A percentile compares a stretch with the other conserved stretches of the same genome.
Conservation (phyloP, 2,329 filamentous ascomycete genomes). For the Septoria petroselini region DNA sequence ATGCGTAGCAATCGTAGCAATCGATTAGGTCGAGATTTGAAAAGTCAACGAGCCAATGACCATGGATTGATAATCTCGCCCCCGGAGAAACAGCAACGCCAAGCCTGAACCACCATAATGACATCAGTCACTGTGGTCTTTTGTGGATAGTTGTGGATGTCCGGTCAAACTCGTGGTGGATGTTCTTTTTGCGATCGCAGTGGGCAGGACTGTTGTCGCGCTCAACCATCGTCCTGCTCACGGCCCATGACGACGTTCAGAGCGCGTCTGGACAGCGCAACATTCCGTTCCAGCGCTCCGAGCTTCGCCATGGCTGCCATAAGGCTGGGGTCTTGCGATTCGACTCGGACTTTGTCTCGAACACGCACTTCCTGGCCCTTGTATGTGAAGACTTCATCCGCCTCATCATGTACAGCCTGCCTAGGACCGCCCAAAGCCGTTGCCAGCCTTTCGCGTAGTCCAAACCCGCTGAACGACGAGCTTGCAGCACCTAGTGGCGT, state of each 20-base stretch:
- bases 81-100: constrained; percentile 1
- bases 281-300: constrained; percentile 69
- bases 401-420: constrained; percentile 57
- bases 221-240: constrained; percentile 42
- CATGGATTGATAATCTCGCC: constrained; percentile 18
- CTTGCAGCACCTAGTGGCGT: constrained; percentile 30
- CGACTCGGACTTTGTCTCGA: constrained; percentile 82
- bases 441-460: constrained; percentile 55
- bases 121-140: too few species aligned
- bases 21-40: background rate
- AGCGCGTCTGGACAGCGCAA: constrained; percentile 67
- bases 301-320: constrained; percentile 82
- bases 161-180: too few species aligned
- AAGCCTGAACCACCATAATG: background rate
- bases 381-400: constrained; percentile 71
- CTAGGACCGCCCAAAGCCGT: constrained; percentile 45
- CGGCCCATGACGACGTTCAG: constrained; percentile 75
- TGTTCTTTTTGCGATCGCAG: too few species aligned
- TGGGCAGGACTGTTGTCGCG: background rate
- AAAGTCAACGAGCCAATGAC: constrained; percentile 17
- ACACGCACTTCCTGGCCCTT: constrained; percentile 72
- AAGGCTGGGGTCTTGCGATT: constrained; percentile 82
- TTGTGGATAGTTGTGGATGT: too few species aligned
- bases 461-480: constrained; percentile 53
- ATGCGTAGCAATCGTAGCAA: background rate